phyloP scores from a whole-genome alignment of 129 eudicot species.

The Ambrosia artemisiifolia region DNA sequence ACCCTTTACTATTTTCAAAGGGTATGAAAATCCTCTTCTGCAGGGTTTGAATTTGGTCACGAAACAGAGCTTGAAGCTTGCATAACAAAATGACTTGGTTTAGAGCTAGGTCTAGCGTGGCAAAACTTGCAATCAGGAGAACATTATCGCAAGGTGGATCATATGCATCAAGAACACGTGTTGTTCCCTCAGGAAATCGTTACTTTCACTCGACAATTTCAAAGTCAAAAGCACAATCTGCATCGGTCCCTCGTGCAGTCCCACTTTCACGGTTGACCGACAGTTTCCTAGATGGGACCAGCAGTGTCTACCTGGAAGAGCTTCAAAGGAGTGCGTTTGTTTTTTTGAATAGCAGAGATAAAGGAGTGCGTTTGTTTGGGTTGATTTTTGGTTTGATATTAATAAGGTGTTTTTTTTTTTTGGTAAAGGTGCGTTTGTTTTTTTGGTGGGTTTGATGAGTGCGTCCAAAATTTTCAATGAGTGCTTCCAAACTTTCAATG shows the following conservation, averaged over 20 bases:
- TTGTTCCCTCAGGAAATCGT: slow-evolving; percentile 36
- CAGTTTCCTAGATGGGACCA: slow-evolving; percentile 88
- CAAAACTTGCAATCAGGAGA: slow-evolving; percentile 64
- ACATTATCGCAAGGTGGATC: slow-evolving; percentile 53
- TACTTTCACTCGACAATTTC: slow-evolving; percentile 52
- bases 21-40: background rate
- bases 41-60: slow-evolving; percentile 5
- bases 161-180: slow-evolving; percentile 39
- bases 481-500: too few species aligned
- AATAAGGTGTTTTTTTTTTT: too few species aligned
- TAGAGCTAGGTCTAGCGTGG: slow-evolving; percentile 76
- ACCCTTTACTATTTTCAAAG: too few species aligned
- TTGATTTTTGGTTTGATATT: too few species aligned
- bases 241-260: slow-evolving; percentile 82
- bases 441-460: too few species aligned
- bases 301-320: slow-evolving; percentile 93
- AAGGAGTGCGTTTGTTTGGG: too few species aligned
- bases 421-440: too few species aligned
- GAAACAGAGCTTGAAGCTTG: background rate
- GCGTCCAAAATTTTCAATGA: too few species aligned
- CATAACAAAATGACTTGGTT: slow-evolving; percentile 65
- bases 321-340: too few species aligned
- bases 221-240: slow-evolving; percentile 62
- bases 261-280: slow-evolving; percentile 86
- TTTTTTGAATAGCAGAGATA: too few species aligned